These are phyloP conservation scores for Litchi chinensis DNA, from an alignment of 345 rosid genomes.

Conservation along the genomic window DNA sequence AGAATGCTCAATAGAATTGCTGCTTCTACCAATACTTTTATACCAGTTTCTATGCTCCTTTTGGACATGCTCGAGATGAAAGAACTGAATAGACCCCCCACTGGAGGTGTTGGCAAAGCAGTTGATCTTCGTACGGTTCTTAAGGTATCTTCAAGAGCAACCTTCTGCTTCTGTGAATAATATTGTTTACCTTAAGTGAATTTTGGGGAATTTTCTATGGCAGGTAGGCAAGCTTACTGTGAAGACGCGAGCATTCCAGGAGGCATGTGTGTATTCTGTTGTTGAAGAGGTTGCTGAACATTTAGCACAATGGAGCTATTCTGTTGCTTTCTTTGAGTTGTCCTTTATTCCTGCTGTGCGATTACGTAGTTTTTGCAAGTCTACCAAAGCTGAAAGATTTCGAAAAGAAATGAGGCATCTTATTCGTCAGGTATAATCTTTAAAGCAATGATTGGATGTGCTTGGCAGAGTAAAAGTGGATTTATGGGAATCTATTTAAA, in stretches of 20 bases:
- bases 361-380: conserved; percentile 74
- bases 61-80: conserved; percentile 99
- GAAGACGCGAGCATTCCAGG: conserved; percentile 94
- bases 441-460: not conserved
- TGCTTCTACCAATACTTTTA: conserved; percentile 70
- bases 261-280: conserved; percentile 84
- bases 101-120: conserved; percentile 90
- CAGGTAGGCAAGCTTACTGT: conserved; percentile 81
- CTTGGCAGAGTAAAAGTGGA: conserved; percentile 6
- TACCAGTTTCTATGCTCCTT: conserved; percentile 89
- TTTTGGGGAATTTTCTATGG: conserved; percentile 12
- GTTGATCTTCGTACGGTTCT: conserved; percentile 70
- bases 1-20: conserved; percentile 91
- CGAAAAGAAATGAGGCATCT: conserved; percentile 86
- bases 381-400: conserved; percentile 85
- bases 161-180: not conserved
- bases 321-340: conserved; percentile 78
- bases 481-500: not conserved
- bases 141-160: conserved; percentile 49
- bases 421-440: conserved; percentile 65
- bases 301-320: conserved; percentile 90
- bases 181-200: conserved; percentile 8
- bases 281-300: conserved; percentile 90
- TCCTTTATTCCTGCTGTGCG: conserved; percentile 77
- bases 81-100: conserved; percentile 76